Evolutionary conservation across 2,329 filamentous ascomycete species (phyloP), one percentile per base, ranked within the genome.

Genomic region (Fusarium avenaceum): DNA sequence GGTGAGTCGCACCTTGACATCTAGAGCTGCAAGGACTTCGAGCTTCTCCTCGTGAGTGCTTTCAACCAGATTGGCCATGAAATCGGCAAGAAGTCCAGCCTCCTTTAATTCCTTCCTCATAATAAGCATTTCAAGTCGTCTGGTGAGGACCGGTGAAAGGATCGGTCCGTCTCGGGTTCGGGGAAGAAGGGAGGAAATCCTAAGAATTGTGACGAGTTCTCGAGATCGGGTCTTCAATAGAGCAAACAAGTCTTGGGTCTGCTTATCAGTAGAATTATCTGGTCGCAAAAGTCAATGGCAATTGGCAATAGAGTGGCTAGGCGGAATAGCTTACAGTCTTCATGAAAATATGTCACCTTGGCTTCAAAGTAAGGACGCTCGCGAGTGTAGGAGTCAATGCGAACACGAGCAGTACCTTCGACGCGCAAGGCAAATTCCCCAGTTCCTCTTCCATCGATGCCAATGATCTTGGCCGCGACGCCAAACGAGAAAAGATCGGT

Each of bases 11-110:
- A 91, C 88, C 71, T 92, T 92, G 46, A 96, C 84, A 72, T 94
- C 89, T 7, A 96, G 80, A 1, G 94, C 89, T n/a, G 93, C 88
- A 35, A 99, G 83, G 17, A 99, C 88, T 57, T 92, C 89, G 54
- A 99, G 85, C 79, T 97, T 97, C 76, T 99, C 96, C 77, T 97
- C 93, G 67, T 96, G 92, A 11, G 89, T 91, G 50, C 92, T 90
- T 67, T 97, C 93, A 4, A 97, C 88, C 24, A 98, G 87, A 76
- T 97, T 97, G 39, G 93, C 91, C 93, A 99, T 97, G 77, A 98
- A 98, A 77, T 99, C 96, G 8, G 96, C 95, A 11, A 99, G 85
- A 10, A 89, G 83, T 3, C 95, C 95, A 2, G 94, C 94, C 71
- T 98, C 94, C 42, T 88, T 84, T 50, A 96, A 78, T 61, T 93